Percentiles rank a stretch among this genome's conserved stretches.
phyloP scores from a whole-genome alignment of 1,139 yeast genomes.

The Arxiozyma heterogenica region DNA sequence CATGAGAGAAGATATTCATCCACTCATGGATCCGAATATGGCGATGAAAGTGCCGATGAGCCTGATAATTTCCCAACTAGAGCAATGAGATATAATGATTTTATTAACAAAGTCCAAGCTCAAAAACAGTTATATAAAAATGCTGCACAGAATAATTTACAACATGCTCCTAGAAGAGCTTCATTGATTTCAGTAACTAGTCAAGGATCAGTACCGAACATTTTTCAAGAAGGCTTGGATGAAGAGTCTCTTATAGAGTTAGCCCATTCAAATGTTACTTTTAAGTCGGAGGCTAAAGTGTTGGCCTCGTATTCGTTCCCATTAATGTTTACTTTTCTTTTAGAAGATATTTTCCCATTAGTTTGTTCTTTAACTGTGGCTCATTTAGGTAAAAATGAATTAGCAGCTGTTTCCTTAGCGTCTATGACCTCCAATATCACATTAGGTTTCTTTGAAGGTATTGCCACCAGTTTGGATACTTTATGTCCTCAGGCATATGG shows the following conservation, averaged over 20 bases:
- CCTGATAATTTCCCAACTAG: constrained; percentile 12
- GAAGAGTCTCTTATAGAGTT: constrained; percentile 37
- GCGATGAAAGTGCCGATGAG: constrained; percentile 13
- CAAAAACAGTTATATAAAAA: constrained; percentile 19
- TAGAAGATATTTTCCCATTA: constrained; percentile 65
- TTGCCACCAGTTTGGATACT: constrained; percentile 80
- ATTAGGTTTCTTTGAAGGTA: constrained; percentile 77
- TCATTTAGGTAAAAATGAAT: constrained; percentile 58
- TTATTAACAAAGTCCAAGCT: constrained; percentile 33
- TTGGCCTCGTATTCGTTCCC: constrained; percentile 53
- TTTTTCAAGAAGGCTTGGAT: constrained; percentile 28
- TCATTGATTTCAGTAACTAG: constrained; percentile 26
- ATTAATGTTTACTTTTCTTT: constrained; percentile 52
- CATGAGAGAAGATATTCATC: constrained; percentile 51
- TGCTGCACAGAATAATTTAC: constrained; percentile 23
- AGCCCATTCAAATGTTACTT: constrained; percentile 40
- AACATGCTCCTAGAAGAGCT: constrained; percentile 18
- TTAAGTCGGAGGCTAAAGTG: constrained; percentile 39
- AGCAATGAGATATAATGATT: constrained; percentile 32
- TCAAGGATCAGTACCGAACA: constrained; percentile 29
- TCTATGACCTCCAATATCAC: constrained; percentile 84
- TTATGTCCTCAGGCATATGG: constrained; percentile 81
- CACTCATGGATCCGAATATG: constrained; percentile 23
- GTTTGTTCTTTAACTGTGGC: constrained; percentile 68
- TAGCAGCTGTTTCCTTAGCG: constrained; percentile 78